Evolutionary conservation across 169 alveolate genomes (phyloP).

Genomic region (Besnoitia besnoiti): DNA sequence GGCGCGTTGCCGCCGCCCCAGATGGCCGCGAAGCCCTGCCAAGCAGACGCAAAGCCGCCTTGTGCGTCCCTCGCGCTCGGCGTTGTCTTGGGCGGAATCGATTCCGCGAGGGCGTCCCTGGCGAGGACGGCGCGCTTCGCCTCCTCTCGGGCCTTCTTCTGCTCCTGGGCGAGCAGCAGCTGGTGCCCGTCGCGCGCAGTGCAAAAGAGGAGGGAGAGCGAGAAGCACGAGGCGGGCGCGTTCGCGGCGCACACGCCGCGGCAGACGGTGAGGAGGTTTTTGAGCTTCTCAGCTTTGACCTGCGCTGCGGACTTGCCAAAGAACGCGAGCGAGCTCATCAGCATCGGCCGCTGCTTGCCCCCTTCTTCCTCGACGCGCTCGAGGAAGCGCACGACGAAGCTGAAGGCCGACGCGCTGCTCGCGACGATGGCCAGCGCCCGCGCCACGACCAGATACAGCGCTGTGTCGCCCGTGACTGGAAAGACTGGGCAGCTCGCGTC

Average conservation of each 20-base stretch:
- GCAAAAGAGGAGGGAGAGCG: neutral
- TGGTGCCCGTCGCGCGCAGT: neutral
- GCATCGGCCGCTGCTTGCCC: neutral
- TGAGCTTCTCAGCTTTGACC: neutral
- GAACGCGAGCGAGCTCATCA: constrained; percentile 22
- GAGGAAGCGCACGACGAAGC: neutral
- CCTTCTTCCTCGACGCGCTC: neutral
- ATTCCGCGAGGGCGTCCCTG: neutral
- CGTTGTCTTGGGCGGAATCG: neutral
- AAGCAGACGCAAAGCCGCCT: neutral
- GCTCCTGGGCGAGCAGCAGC: neutral
- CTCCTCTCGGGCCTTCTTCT: neutral
- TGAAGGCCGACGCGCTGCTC: neutral
- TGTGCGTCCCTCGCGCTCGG: neutral
- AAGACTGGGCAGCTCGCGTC: neutral
- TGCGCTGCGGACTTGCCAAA: neutral
- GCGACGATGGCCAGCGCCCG: neutral
- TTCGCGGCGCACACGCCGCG: constrained; percentile 40
- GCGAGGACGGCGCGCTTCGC: neutral
- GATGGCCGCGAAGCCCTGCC: neutral
- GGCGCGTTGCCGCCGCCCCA: neutral
- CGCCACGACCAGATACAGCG: neutral
- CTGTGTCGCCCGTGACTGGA: neutral
- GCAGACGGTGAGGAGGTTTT: neutral
- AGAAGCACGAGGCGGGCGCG: neutral